phyloP scores from a whole-genome alignment of 2,329 filamentous ascomycete genomes.

The Paramyrothecium roridum region DNA sequence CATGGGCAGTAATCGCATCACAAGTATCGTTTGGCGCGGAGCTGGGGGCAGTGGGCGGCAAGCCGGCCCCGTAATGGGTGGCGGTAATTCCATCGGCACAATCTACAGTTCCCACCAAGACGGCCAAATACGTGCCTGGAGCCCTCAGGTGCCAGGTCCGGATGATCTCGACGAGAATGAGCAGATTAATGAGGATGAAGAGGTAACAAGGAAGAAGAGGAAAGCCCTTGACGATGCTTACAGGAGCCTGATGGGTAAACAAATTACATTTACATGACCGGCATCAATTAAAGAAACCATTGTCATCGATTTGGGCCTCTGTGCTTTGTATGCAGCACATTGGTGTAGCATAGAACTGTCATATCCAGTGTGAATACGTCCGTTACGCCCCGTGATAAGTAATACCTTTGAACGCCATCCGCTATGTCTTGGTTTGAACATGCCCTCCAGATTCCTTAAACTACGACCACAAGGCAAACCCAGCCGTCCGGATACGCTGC shows the following conservation, averaged over 20 bases:
- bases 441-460: slow-evolving; percentile 34
- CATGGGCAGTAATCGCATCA: slow-evolving; percentile 65
- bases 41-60: slow-evolving; percentile 56
- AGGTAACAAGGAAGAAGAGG: slow-evolving; percentile 59
- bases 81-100: slow-evolving; percentile 46
- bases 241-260: slow-evolving; percentile 68
- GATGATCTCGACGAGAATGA: slow-evolving; percentile 47
- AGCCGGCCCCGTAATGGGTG: slow-evolving; percentile 59
- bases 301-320: too few relatives aligned
- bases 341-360: background rate
- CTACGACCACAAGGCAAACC: slow-evolving; percentile 76
- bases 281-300: background rate
- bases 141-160: slow-evolving; percentile 53
- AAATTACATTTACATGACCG: slow-evolving; percentile 58
- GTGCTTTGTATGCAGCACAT: background rate
- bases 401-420: background rate
- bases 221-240: slow-evolving; percentile 80
- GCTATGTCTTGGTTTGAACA: slow-evolving; percentile 10
- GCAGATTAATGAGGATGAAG: slow-evolving; percentile 37
- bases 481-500: slow-evolving; percentile 91
- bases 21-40: slow-evolving; percentile 70
- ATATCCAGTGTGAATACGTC: too few relatives aligned
- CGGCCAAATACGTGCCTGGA: slow-evolving; percentile 80
- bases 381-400: background rate
- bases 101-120: slow-evolving; percentile 82